phyloP scores from a whole-genome alignment of 1,139 yeast species.

The Lodderomyces oxycetoniae region DNA sequence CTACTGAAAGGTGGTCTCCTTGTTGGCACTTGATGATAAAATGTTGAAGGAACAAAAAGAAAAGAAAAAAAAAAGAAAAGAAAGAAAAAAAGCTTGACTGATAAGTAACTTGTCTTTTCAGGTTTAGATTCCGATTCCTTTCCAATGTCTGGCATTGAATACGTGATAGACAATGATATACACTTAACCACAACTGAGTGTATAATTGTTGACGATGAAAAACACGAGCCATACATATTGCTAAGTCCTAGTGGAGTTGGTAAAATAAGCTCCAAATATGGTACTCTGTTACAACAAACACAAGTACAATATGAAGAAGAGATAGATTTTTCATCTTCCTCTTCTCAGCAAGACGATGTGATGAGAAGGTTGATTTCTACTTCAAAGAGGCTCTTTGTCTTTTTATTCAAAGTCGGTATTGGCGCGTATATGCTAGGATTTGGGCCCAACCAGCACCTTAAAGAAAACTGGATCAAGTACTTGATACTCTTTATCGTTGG shows the following conservation, averaged over 20 bases:
- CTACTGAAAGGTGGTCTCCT: too few species aligned
- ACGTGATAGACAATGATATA: constrained; percentile 13
- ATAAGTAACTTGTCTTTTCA: too few species aligned
- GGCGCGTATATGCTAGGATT: constrained; percentile 10
- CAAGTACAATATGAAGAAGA: background rate
- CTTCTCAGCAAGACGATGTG: constrained; percentile 7
- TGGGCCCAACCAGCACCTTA: constrained; percentile 11
- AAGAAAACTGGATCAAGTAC: constrained; percentile 13
- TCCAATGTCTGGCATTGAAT: background rate
- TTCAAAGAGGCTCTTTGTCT: constrained; percentile 10
- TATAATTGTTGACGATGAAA: constrained; percentile 35
- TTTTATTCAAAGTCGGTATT: constrained; percentile 8
- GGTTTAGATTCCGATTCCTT: too few species aligned
- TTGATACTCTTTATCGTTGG: constrained; percentile 6
- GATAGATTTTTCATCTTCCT: background rate
- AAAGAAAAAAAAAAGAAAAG: too few species aligned
- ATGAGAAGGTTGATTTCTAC: constrained; percentile 8
- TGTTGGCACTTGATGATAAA: too few species aligned
- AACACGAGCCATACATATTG: constrained; percentile 34
- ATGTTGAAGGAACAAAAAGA: too few species aligned
- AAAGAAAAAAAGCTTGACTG: too few species aligned
- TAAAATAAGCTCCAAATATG: constrained; percentile 18
- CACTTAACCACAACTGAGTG: constrained; percentile 38
- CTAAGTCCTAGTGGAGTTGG: constrained; percentile 34
- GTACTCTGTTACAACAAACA: background rate